Conservation (phyloP, 306 rosid genomes). For the Pueraria montana region DNA sequence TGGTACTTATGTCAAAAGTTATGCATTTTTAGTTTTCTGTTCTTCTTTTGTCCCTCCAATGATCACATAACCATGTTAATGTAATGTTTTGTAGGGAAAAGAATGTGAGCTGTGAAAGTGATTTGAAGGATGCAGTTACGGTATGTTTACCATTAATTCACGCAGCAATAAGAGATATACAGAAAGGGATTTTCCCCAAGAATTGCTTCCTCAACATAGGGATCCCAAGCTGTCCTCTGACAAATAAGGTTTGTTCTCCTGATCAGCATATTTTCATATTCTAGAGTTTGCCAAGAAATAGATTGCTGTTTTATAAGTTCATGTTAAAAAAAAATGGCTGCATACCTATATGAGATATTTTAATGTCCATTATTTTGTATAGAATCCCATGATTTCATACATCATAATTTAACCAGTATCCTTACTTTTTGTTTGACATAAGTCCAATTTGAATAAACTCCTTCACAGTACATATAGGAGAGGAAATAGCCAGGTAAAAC, state of each 20-base stretch:
- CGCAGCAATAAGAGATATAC: constrained; percentile 56
- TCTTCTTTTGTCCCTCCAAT: not conserved
- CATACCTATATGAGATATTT: not conserved
- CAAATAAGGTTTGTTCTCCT: constrained; percentile 57
- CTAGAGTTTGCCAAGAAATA: not conserved
- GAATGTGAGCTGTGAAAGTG: constrained; percentile 55
- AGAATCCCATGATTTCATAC: not conserved
- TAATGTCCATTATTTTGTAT: not conserved
- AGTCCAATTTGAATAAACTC: not conserved
- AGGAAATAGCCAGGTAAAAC: not conserved
- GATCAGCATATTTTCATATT: constrained; percentile 9
- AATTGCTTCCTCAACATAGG: constrained; percentile 63
- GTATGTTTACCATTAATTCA: constrained; percentile 60
- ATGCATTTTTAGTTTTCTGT: not conserved
- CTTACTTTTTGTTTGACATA: not conserved
- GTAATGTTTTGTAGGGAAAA: constrained; percentile 51
- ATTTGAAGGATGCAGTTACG: constrained; percentile 56
- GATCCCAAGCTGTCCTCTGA: constrained; percentile 61
- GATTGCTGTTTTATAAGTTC: not conserved
- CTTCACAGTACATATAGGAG: not conserved
- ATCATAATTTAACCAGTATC: not conserved
- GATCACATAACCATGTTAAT: not conserved
- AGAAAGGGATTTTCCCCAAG: constrained; percentile 60
- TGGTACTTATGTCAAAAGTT: constrained; percentile 50
- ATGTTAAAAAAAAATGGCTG: not conserved